These are phyloP conservation scores for Leishmania amazonensis DNA, from an alignment of 208 protist genomes.

Conservation along the genomic window DNA sequence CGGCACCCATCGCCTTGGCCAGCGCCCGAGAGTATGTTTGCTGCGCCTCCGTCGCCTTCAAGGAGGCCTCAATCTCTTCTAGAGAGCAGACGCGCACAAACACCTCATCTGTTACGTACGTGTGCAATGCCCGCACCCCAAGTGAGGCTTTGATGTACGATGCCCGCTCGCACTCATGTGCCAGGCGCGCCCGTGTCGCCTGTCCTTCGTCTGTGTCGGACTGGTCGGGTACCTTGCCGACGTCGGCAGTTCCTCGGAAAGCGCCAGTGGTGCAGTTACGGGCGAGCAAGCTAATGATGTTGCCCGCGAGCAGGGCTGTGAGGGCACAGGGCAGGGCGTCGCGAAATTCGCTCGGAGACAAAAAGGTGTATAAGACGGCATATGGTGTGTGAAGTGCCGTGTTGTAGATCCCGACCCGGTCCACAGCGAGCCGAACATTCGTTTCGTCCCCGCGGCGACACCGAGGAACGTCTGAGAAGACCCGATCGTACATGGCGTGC, in stretches of 20 bases:
- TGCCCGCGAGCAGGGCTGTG: conserved; percentile 36
- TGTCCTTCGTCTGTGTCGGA: background rate
- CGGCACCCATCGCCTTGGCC: conserved; percentile 12
- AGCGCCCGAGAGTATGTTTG: conserved; percentile 29
- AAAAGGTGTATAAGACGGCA: conserved; percentile 39
- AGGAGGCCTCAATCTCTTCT: conserved; percentile 41
- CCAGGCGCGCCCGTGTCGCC: background rate
- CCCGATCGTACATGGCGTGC: conserved; percentile 4
- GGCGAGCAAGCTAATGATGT: conserved; percentile 22
- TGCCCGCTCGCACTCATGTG: conserved; percentile 34
- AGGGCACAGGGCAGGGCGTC: conserved; percentile 52
- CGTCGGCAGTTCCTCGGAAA: background rate
- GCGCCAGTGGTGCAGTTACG: background rate
- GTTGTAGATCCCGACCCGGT: conserved; percentile 50
- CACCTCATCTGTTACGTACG: conserved; percentile 54
- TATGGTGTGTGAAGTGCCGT: conserved; percentile 57
- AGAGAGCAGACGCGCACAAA: conserved; percentile 58
- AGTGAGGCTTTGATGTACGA: conserved; percentile 66
- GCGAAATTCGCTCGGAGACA: conserved; percentile 66
- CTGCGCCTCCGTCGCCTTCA: conserved; percentile 40
- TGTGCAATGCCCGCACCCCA: conserved; percentile 47
- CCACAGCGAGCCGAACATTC: conserved; percentile 36
- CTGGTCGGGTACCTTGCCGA: background rate
- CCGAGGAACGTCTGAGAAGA: conserved; percentile 15
- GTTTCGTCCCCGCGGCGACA: conserved; percentile 14